Conservation (phyloP, 495 filamentous ascomycete genomes). For the Tuber brumale region DNA sequence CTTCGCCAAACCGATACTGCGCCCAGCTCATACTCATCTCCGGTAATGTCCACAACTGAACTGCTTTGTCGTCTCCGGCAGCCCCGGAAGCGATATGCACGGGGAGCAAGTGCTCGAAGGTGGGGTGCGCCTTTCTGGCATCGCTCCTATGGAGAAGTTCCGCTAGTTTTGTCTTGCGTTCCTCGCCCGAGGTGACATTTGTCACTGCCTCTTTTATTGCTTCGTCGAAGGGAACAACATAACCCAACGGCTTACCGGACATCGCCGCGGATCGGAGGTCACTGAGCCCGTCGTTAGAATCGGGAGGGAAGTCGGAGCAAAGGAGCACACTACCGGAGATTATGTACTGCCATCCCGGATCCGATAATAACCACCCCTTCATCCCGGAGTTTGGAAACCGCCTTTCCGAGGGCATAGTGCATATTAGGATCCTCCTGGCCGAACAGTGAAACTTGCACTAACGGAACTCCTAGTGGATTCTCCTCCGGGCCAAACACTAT, state of each 20-base stretch:
- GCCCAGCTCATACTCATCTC: conserved; percentile 69
- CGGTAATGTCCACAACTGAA: conserved; percentile 58
- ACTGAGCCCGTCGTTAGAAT: conserved; percentile 32
- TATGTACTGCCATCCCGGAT: conserved; percentile 85
- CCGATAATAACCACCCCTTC: conserved; percentile 67
- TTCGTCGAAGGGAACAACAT: conserved; percentile 67
- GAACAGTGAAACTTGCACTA: conserved; percentile 77
- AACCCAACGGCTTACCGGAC: conserved; percentile 53
- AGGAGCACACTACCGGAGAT: conserved; percentile 48
- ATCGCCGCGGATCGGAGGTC: conserved; percentile 52
- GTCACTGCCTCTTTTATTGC: conserved; percentile 66
- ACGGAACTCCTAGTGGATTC: conserved; percentile 70
- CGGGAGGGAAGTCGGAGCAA: background rate
- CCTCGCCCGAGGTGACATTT: conserved; percentile 46
- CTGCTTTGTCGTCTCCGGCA: conserved; percentile 56
- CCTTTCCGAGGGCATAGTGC: conserved; percentile 66
- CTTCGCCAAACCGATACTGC: conserved; percentile 66
- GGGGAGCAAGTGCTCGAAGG: conserved; percentile 73
- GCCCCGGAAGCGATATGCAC: conserved; percentile 69
- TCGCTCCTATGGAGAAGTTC: conserved; percentile 57
- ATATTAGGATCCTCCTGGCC: conserved; percentile 59
- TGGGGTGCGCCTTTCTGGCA: conserved; percentile 71
- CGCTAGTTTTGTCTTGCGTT: conserved; percentile 57
- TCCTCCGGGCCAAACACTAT: conserved; percentile 60
- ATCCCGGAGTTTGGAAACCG: conserved; percentile 60